These are phyloP conservation scores for Didymella pomorum DNA, from an alignment of 2,329 filamentous ascomycete species.

Conservation along the genomic window DNA sequence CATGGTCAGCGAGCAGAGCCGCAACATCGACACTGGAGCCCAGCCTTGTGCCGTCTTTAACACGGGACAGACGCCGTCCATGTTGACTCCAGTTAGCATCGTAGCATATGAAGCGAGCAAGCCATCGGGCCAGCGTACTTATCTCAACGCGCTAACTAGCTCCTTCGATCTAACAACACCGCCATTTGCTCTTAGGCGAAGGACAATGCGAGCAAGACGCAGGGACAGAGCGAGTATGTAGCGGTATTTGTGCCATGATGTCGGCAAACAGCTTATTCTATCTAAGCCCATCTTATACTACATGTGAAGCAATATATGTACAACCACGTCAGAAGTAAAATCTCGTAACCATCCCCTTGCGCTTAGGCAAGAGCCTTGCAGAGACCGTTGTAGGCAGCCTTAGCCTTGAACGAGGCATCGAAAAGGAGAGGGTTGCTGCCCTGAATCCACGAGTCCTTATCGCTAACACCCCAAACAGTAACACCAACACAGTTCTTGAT, in stretches of 20 bases:
- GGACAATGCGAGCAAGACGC: too few species aligned
- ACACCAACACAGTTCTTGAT: slow-evolving; percentile 69
- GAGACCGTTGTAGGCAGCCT: slow-evolving; percentile 50
- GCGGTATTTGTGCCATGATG: not conserved
- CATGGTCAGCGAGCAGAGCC: too few species aligned
- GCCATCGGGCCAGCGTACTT: not conserved
- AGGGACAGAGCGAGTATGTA: not conserved
- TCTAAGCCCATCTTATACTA: not conserved
- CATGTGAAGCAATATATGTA: slow-evolving; percentile 3
- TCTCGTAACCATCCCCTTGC: not conserved
- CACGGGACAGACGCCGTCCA: too few species aligned
- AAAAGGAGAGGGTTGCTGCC: slow-evolving; percentile 53
- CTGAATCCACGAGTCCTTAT: slow-evolving; percentile 55
- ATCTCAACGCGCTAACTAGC: too few species aligned
- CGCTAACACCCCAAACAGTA: slow-evolving; percentile 66
- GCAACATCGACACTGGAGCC: too few species aligned
- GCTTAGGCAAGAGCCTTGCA: slow-evolving; percentile 16
- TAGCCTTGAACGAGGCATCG: slow-evolving; percentile 52
- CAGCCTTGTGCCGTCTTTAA: too few species aligned
- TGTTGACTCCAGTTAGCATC: too few species aligned
- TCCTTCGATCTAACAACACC: too few species aligned
- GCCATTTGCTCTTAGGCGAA: too few species aligned
- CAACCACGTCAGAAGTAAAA: not conserved
- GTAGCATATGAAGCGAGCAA: not conserved
- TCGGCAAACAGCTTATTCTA: not conserved